Percentiles rank a stretch among this genome's conserved stretches.
These are phyloP conservation scores for Abrus precatorius DNA, from an alignment of 306 rosid species.

Conservation along the genomic window DNA sequence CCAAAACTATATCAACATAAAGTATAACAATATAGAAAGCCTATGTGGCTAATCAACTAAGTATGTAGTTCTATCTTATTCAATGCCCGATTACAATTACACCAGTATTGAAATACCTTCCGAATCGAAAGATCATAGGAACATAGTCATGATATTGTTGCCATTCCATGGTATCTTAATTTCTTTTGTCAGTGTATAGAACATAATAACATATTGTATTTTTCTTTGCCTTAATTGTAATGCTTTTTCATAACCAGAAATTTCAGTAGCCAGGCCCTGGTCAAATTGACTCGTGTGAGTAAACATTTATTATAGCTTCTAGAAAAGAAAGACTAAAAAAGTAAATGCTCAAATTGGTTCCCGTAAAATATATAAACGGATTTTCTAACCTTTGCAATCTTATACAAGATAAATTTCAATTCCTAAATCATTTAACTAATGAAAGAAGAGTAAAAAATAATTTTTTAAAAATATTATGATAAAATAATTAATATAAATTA, in stretches of 20 bases:
- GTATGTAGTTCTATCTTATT: not conserved
- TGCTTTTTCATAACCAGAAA: not conserved
- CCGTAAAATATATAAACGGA: not conserved
- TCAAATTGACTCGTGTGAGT: not conserved
- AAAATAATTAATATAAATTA: no score
- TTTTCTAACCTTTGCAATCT: no score
- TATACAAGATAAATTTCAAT: no score
- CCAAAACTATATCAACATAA: not conserved
- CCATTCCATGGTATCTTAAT: not conserved
- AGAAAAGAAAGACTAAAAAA: not conserved
- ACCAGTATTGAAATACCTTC: not conserved
- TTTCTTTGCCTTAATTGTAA: not conserved
- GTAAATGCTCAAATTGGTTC: not conserved
- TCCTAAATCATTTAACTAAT: no score
- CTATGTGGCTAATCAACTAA: not conserved
- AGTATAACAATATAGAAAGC: not conserved
- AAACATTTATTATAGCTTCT: not conserved
- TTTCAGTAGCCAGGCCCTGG: not conserved
- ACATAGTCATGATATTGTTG: not conserved
- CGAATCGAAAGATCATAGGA: not conserved
- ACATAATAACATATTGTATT: not conserved
- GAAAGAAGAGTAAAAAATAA: no score
- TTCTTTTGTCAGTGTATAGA: not conserved
- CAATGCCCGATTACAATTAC: not conserved
- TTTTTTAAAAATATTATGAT: no score